Conservation (phyloP, 2,329 filamentous ascomycete species). For the Fusarium incarnatum region DNA sequence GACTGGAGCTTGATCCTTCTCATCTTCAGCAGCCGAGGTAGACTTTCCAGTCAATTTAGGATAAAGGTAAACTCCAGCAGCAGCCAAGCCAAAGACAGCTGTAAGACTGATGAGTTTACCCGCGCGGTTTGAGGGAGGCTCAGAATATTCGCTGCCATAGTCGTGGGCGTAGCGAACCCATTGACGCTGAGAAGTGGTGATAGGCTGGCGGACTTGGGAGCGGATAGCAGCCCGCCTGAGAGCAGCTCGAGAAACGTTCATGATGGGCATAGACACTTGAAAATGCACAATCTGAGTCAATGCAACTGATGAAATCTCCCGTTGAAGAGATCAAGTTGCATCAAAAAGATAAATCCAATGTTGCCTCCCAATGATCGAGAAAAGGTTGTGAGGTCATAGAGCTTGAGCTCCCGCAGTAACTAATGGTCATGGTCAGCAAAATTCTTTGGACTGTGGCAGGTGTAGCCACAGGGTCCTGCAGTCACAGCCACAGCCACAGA, state of each 20-base stretch:
- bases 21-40: constrained; percentile 28
- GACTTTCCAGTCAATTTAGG: constrained; percentile 50
- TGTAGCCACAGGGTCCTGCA: neutral
- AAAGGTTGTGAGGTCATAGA: constrained; percentile 47
- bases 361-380: constrained; percentile 24
- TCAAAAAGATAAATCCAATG: constrained; percentile 5
- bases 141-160: constrained; percentile 43
- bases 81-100: constrained; percentile 54
- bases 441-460: constrained; percentile 44
- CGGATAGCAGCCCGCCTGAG: constrained; percentile 47
- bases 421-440: constrained; percentile 43
- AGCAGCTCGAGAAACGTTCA: constrained; percentile 50
- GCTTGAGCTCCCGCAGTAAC: constrained; percentile 28
- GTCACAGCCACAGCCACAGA: constrained; percentile 26
- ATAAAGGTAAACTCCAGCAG: constrained; percentile 55
- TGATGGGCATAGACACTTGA: constrained; percentile 27
- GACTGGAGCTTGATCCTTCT: constrained; percentile 26
- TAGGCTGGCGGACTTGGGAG: constrained; percentile 39
- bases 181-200: constrained; percentile 44
- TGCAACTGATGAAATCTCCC: neutral
- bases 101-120: constrained; percentile 49
- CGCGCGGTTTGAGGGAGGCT: constrained; percentile 38
- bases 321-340: constrained; percentile 11
- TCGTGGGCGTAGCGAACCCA: constrained; percentile 49
- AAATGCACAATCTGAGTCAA: constrained; percentile 8